These are phyloP conservation scores for Euphrasia arctica DNA, from an alignment of 305 asterid genomes.

Conservation along the genomic window DNA sequence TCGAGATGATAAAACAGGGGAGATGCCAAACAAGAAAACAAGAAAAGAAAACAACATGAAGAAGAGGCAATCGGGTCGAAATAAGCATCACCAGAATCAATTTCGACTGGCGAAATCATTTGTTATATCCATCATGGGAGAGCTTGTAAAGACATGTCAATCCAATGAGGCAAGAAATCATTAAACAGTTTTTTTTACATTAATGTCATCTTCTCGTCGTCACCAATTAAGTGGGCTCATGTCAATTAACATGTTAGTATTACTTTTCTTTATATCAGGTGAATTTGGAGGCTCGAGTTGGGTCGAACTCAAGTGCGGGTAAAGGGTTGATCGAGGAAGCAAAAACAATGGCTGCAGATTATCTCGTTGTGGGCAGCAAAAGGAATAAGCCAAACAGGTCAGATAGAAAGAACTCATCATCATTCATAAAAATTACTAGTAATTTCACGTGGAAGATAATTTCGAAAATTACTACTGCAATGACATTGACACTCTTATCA, in stretches of 20 bases:
- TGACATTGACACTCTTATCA: constrained; percentile 17
- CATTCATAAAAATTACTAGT: constrained; percentile 14
- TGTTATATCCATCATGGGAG: constrained; percentile 63
- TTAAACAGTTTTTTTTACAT: neutral
- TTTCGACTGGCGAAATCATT: constrained; percentile 73
- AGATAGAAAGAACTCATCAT: constrained; percentile 23
- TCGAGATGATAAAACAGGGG: constrained; percentile 27
- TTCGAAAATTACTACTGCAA: constrained; percentile 23
- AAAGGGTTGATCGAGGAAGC: constrained; percentile 61
- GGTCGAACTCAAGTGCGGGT: constrained; percentile 50
- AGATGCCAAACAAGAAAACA: constrained; percentile 36
- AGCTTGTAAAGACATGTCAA: constrained; percentile 52
- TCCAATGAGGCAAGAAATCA: constrained; percentile 47
- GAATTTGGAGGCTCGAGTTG: constrained; percentile 74
- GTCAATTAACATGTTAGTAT: neutral
- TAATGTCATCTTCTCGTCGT: neutral
- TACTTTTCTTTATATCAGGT: constrained; percentile 38
- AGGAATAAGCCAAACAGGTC: constrained; percentile 44
- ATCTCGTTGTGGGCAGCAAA: constrained; percentile 47
- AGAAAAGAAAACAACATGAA: constrained; percentile 5
- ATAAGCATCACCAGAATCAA: constrained; percentile 40
- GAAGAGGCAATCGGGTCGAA: constrained; percentile 22
- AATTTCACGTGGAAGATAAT: constrained; percentile 24
- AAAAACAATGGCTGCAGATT: constrained; percentile 53
- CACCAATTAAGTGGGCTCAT: neutral